Evolutionary conservation across 805 yeast genomes (phyloP), one percentile per base, ranked within the genome.

Genomic region (Kregervanrija delftensis): DNA sequence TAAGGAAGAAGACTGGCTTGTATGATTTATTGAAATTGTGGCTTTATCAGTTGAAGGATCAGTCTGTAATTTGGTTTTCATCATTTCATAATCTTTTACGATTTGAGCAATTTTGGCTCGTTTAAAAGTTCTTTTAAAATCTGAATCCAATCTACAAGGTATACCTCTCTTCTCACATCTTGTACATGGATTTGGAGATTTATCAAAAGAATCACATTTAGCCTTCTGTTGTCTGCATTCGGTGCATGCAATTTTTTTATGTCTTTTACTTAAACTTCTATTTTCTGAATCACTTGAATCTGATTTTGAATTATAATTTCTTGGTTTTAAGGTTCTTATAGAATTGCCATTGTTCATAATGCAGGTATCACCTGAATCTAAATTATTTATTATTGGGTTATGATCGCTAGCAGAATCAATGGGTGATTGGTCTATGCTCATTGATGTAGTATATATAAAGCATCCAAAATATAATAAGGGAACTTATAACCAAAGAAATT

Each of bases 171-270:
- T 85, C 9, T 67, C 58, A 61, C 99, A 93, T 49, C 96, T 71
- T 0, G 91, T 70, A 56, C 99, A 93, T 1, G 96, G 86, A 8
- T 69, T 69, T 0, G 96, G 96, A 31, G 80, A 76, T 41, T 69
- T 72, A 47, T 79, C 89, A 51, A 73, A 77, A 11, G 96, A 95
- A 65, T 90, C 96, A 66, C 97, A 90, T 56, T 81, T 78, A 33
- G 89, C 83, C 65, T 93, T 93, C 61, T 91, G 99, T 64, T 93
- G 98, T 11, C 98, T 77, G 60, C 99, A 93, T 57, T 91, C 96
- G 1, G 87, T 88, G 68, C 99, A 93, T 0, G 98, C 98, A 60
- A 89, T 78, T 45, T 79, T 72, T 60, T 81, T 83, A n/a, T 42
- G 47, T 37, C 41, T 48, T 35, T 41, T 41, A 8, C 40, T 30